A percentile compares a stretch with the other conserved stretches of the same genome.
Evolutionary conservation across 345 rosid species (phyloP).

Genomic region (Pistacia vera): DNA sequence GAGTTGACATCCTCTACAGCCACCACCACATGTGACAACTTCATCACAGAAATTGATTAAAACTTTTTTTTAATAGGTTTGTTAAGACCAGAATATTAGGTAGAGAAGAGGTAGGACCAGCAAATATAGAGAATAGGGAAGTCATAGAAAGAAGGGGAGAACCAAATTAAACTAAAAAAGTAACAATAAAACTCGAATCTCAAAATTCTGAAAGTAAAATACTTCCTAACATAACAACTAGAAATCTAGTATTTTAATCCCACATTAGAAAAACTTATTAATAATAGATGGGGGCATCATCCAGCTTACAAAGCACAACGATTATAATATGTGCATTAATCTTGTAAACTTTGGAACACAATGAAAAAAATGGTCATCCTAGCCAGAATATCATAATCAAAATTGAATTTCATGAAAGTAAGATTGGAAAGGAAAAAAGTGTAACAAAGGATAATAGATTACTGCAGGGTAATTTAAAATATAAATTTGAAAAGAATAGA

Average conservation of each 20-base stretch:
- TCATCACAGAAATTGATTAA: neutral
- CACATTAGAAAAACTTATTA: neutral
- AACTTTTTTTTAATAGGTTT: neutral
- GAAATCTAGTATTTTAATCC: too few relatives aligned
- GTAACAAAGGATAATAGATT: neutral
- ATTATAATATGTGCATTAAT: neutral
- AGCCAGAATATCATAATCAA: conserved; percentile 5
- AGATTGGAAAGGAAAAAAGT: neutral
- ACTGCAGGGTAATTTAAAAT: neutral
- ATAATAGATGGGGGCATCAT: neutral
- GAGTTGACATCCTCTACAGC: neutral
- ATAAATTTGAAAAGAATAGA: neutral
- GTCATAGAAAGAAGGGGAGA: too few relatives aligned
- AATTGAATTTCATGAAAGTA: neutral
- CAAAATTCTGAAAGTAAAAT: too few relatives aligned
- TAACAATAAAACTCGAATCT: too few relatives aligned
- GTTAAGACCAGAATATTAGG: neutral
- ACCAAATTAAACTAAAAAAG: too few relatives aligned
- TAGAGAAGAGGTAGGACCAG: neutral
- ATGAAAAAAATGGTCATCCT: neutral
- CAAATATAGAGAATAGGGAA: too few relatives aligned
- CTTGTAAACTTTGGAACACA: neutral
- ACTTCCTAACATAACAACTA: too few relatives aligned
- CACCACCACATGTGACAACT: neutral
- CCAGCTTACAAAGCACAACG: neutral